These are phyloP conservation scores for Ceratocystis alfenasii DNA, from an alignment of 2,329 filamentous ascomycete species.

Conservation along the genomic window DNA sequence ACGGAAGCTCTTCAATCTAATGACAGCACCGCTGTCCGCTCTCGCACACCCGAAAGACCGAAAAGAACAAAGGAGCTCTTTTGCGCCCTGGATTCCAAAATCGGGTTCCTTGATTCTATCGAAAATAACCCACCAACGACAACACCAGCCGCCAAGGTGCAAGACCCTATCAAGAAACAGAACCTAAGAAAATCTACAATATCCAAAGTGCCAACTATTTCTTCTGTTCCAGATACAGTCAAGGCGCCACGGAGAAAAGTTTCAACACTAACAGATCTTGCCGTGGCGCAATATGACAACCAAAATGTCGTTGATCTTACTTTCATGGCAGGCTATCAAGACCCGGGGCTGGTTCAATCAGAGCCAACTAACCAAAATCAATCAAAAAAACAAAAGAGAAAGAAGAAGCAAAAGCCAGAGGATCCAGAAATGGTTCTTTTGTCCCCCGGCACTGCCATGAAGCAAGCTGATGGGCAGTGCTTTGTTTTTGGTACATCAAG, in stretches of 20 bases:
- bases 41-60: background rate
- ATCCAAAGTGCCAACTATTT: background rate
- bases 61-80: slow-evolving; percentile 3
- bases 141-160: background rate
- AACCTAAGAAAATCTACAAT: background rate
- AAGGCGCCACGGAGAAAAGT: slow-evolving; percentile 20
- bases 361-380: slow-evolving; percentile 24
- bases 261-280: slow-evolving; percentile 20
- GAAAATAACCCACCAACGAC: background rate
- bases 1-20: background rate
- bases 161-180: slow-evolving; percentile 8
- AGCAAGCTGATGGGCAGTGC: slow-evolving; percentile 55
- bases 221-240: background rate
- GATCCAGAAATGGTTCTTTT: slow-evolving; percentile 37
- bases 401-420: slow-evolving; percentile 31
- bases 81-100: background rate
- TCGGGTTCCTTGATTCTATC: slow-evolving; percentile 2
- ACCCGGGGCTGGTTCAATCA: slow-evolving; percentile 15
- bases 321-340: slow-evolving; percentile 20
- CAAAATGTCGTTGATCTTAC: slow-evolving; percentile 18
- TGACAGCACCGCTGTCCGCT: background rate
- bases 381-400: slow-evolving; percentile 22
- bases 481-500: slow-evolving; percentile 81
- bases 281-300: slow-evolving; percentile 21
- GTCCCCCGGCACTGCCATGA: slow-evolving; percentile 56